phyloP scores from a whole-genome alignment of 805 yeast species.

The Metschnikowia shivogae region DNA sequence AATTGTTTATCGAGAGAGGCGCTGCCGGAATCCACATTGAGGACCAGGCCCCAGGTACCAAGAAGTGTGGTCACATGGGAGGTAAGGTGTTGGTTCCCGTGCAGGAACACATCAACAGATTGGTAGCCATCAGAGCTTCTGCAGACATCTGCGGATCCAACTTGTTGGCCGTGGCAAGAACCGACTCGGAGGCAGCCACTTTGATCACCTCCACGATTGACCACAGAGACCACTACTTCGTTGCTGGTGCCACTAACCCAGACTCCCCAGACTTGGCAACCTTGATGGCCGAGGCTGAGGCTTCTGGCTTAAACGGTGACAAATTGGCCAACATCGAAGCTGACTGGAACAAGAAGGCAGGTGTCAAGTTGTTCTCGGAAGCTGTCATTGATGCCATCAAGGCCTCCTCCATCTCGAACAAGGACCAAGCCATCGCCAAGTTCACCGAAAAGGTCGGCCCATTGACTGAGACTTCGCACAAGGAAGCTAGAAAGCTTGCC shows the following conservation, averaged over 20 bases:
- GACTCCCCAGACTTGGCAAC: conserved; percentile 68
- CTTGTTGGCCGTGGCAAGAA: conserved; percentile 85
- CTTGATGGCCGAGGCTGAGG: conserved; percentile 79
- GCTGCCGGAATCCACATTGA: conserved; percentile 99
- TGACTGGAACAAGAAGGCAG: conserved; percentile 80
- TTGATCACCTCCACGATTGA: conserved; percentile 91
- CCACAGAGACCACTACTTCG: conserved; percentile 88
- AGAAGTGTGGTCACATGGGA: conserved; percentile 99
- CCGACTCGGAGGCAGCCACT: conserved; percentile 98
- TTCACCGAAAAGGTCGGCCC: conserved; percentile 72
- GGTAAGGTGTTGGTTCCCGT: conserved; percentile 97
- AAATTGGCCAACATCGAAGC: conserved; percentile 69
- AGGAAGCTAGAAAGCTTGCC: conserved; percentile 76
- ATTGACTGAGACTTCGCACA: conserved; percentile 66
- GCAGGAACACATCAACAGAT: conserved; percentile 93
- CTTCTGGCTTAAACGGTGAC: conserved; percentile 65
- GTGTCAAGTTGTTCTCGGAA: conserved; percentile 82
- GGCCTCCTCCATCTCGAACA: conserved; percentile 53
- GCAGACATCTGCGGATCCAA: conserved; percentile 92
- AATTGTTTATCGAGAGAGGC: conserved; percentile 94
- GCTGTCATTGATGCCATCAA: conserved; percentile 84
- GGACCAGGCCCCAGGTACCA: conserved; percentile 98
- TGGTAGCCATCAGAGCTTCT: conserved; percentile 89
- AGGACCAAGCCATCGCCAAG: conserved; percentile 56
- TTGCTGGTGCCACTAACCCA: conserved; percentile 89